A percentile compares a stretch with the other conserved stretches of the same genome.
phyloP scores from a whole-genome alignment of 371 early-diverging fungal genomes.

The Mucor sp. region DNA sequence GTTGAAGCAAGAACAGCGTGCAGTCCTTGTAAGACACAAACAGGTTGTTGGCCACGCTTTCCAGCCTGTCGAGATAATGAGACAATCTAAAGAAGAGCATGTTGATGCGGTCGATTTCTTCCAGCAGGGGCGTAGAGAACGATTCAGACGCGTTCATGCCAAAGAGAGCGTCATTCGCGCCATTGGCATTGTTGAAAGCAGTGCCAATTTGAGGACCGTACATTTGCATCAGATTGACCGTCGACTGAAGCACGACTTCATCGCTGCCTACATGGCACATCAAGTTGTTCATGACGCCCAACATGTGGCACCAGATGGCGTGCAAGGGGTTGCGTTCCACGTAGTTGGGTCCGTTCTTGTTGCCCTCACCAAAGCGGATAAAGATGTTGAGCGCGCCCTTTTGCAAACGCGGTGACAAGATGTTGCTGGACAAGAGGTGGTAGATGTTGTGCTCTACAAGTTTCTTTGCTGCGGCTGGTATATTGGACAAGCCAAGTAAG shows the following conservation, averaged over 20 bases:
- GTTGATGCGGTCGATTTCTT: constrained; percentile 42
- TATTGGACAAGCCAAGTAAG: constrained; percentile 36
- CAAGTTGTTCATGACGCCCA: constrained; percentile 37
- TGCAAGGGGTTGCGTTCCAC: constrained; percentile 44
- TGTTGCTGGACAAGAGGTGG: constrained; percentile 36
- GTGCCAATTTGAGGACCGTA: constrained; percentile 43
- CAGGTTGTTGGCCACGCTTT: constrained; percentile 25
- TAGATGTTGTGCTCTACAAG: constrained; percentile 32
- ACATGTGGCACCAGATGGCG: constrained; percentile 42
- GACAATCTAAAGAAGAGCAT: constrained; percentile 40
- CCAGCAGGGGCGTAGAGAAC: constrained; percentile 36
- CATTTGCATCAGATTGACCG: constrained; percentile 35
- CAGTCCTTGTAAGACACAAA: constrained; percentile 41
- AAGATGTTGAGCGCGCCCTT: constrained; percentile 36
- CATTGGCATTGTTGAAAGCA: constrained; percentile 36
- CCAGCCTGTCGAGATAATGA: constrained; percentile 18
- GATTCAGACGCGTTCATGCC: constrained; percentile 36
- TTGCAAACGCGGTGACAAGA: constrained; percentile 29
- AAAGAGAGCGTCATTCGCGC: constrained; percentile 22
- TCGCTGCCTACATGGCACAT: constrained; percentile 13
- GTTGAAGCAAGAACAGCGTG: constrained; percentile 34
- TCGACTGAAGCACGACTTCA: constrained; percentile 20
- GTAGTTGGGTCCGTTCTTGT: constrained; percentile 10
- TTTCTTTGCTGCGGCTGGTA: constrained; percentile 29
- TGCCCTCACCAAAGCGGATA: constrained; percentile 33